Evolutionary conservation across 1,284 basidiomycete genomes (phyloP), one percentile per base, ranked within the genome.

Genomic region (Coniferiporia sulphurascens): DNA sequence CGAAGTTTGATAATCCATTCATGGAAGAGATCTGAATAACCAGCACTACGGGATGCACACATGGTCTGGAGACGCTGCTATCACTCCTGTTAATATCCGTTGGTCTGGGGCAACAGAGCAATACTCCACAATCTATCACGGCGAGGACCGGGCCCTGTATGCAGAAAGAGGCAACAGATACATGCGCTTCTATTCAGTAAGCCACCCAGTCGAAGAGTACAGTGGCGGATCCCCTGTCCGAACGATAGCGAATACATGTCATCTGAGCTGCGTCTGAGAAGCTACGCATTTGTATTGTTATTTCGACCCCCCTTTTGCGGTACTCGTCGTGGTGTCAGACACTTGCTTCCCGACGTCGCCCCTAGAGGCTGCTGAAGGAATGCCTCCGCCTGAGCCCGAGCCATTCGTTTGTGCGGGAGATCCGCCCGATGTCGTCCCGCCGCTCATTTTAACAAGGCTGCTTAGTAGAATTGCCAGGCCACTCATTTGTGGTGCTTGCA

Each of bases 401-500:
- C 36, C 21, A 10, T 38, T 13, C 8, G 41, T 36, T 19, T 58
- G 56, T 34, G 36, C 36, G 8, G 55, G 32, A 27, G 8, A 13
- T 44, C 41, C 34, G 41, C 22, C 27, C 49, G 49, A 4, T 58
- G 7, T 21, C 41, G 48, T 13, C 4, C 43, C 55, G n/a, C 56
- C 56, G 43, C 52, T 58, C 52, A 58, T 56, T 41, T 64, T 49
- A 15, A 85, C 84, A 62, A 90, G 70, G 4, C 84, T 83, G 69
- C 87, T 89, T 61, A 91, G 71, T 8, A 91, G 74, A 61, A 86
- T 72, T 27, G 86, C 86, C 62, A 90, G 66, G 10, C 87, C 87
- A 65, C 78, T 87, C 83, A 88, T 86, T 67, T 91, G 88, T 15
- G 80, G 74, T 12, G 81, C 75, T 68, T 89, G 85, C 57, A 91